Conservation (phyloP, 148 eudicot genomes). For the Fagopyrum homotropicum region DNA sequence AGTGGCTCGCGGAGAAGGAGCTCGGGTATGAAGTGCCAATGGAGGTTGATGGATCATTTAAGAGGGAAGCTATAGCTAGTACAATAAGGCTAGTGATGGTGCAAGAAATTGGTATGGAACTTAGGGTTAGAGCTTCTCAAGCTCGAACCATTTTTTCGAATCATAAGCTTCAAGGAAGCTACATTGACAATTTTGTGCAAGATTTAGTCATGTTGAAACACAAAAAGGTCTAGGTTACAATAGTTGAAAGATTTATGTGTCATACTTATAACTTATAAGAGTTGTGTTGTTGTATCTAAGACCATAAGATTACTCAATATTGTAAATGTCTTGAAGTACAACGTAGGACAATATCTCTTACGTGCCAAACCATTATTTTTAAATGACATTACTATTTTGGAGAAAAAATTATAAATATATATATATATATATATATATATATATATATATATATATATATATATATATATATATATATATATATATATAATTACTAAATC, state of each 20-base stretch:
- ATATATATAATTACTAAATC: no score
- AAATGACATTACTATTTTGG: no score
- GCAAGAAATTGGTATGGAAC: background rate
- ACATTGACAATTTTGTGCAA: background rate
- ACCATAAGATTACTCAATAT: background rate
- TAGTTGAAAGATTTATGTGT: background rate
- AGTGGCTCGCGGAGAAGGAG: background rate
- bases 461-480: no score
- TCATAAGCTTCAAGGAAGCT: conserved; percentile 2
- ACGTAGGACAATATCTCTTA: no score
- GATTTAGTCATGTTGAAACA: background rate
- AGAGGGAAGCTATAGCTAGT: background rate
- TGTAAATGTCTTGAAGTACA: no score
- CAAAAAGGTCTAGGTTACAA: background rate
- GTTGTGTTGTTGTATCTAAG: background rate
- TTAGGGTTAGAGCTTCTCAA: conserved; percentile 1
- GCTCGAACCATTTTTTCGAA: background rate
- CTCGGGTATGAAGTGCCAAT: conserved; percentile 4
- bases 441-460: no score
- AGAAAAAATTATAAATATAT: no score
- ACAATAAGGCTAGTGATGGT: conserved; percentile 4
- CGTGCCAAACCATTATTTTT: no score
- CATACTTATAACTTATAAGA: background rate
- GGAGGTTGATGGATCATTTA: background rate
- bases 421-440: no score